phyloP scores from a whole-genome alignment of 2,329 filamentous ascomycete genomes.

The Fusarium oxysporum region DNA sequence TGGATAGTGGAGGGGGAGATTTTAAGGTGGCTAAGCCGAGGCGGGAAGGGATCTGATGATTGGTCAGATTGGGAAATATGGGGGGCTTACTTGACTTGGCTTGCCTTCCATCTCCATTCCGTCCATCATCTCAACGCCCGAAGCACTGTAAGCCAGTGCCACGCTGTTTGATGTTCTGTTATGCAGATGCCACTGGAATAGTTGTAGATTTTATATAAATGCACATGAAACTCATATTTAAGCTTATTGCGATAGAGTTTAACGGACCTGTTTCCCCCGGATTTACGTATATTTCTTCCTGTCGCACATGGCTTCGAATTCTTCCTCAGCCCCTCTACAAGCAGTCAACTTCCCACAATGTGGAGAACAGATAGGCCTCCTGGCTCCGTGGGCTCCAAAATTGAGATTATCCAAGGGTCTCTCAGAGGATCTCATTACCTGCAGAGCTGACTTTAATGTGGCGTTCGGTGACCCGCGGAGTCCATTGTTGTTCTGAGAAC shows the following conservation, averaged over 20 bases:
- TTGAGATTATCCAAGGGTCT: slow-evolving; percentile 25
- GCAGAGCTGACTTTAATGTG: neutral
- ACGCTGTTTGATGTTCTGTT: neutral
- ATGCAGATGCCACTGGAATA: neutral
- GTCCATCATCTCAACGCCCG: neutral
- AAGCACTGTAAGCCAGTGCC: neutral
- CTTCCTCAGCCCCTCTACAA: slow-evolving; percentile 12
- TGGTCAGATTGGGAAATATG: slow-evolving; percentile 3
- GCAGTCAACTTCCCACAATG: slow-evolving; percentile 5
- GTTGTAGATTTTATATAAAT: neutral
- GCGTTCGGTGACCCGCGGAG: neutral
- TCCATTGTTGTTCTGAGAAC: neutral
- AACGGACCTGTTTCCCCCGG: neutral
- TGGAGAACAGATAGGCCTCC: slow-evolving; percentile 14
- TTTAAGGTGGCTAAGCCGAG: slow-evolving; percentile 32
- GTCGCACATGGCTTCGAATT: neutral
- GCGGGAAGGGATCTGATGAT: slow-evolving; percentile 16
- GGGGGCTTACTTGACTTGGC: neutral
- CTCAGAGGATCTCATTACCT: neutral
- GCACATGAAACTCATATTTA: neutral
- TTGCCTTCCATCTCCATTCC: slow-evolving; percentile 6
- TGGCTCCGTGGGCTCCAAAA: slow-evolving; percentile 27
- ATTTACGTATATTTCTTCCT: neutral
- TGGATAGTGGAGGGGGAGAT: slow-evolving; percentile 13
- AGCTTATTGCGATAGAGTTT: neutral